Base-by-base conservation (phyloP, 164 flowering plant genomes). In the Aristolochia californica region DNA sequence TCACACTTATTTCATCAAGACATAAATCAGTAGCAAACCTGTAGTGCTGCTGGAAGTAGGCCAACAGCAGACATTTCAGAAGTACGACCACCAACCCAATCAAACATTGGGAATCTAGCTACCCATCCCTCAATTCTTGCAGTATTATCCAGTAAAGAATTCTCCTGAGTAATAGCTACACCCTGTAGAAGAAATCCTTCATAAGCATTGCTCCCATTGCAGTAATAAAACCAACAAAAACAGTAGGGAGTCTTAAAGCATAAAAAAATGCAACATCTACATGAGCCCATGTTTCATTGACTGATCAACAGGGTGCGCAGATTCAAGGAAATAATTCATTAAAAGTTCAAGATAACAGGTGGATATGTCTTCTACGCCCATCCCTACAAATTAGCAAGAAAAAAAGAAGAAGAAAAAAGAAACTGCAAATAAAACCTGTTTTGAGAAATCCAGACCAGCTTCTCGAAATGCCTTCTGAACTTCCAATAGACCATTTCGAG, bases 11-110 rank as follows among this genome's bases (percentile, higher is more conserved):
- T 34, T 34, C 40, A 4, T 34, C 9, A 2, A 50, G 26, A 8
- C 7, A 50, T 23, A 62, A 7, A 60, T 25, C 4, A 54, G 23
- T 48, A 27, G 8, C 72, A 28, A 45, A 78, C 99, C 90, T 93
- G 97, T 70, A 89, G 87, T 55, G 99, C 97, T 45, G 99, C 99
- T 47, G 99, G 82, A 74, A 93, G 96, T 55, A 89, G 75, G 62
- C 96, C 99, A 70, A 93, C 99, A 9, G 99, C 94, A 69, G 99
- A 93, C 97, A 89, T 85, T 74, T 77, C 99, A 48, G 97, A 93
- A 9, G 99, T 93, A 72, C 99, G 79, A 25, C 97, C 97, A 38
- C 99, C 99, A 59, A 93, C 99, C 99, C 99, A 93, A 56, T 93
- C 97, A 72, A 87, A 89, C 99, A 93, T 93, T 22, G 99, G 99